These are phyloP conservation scores for Debaryomyces sp. DNA, from an alignment of 1,139 yeast species.

Conservation along the genomic window DNA sequence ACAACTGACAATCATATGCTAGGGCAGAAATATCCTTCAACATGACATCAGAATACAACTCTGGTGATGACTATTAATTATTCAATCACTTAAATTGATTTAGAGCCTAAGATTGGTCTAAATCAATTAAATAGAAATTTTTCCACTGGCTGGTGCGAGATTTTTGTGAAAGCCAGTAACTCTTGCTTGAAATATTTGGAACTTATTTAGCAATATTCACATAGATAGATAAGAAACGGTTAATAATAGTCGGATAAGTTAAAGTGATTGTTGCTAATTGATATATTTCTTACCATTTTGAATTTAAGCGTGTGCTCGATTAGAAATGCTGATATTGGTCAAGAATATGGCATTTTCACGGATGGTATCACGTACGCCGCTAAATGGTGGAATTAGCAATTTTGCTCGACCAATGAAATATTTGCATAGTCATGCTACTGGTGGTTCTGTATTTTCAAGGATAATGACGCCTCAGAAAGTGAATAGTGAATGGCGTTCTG, in stretches of 20 bases:
- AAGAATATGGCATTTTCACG: background rate
- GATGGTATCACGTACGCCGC: background rate
- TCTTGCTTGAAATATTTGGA: background rate
- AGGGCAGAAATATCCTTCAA: too few relatives aligned
- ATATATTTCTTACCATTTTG: background rate
- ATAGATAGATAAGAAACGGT: background rate
- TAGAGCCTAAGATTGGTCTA: background rate
- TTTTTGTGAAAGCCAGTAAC: background rate
- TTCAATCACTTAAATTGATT: background rate
- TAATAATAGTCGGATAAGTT: background rate
- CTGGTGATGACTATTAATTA: too few relatives aligned
- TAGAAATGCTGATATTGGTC: background rate
- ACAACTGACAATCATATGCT: background rate
- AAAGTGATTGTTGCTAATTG: background rate
- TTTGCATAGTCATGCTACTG: background rate
- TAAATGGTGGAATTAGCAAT: background rate
- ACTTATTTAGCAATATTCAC: background rate
- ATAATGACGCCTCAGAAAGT: background rate
- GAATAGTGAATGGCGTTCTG: background rate
- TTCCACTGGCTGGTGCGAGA: slow-evolving; percentile 3
- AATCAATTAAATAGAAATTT: slow-evolving; percentile 1
- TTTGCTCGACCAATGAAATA: background rate
- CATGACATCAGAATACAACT: too few relatives aligned
- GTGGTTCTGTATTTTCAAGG: background rate
- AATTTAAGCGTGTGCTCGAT: background rate